Base-by-base conservation (phyloP, 2,329 filamentous ascomycete species). In the Penicillium sp. region DNA sequence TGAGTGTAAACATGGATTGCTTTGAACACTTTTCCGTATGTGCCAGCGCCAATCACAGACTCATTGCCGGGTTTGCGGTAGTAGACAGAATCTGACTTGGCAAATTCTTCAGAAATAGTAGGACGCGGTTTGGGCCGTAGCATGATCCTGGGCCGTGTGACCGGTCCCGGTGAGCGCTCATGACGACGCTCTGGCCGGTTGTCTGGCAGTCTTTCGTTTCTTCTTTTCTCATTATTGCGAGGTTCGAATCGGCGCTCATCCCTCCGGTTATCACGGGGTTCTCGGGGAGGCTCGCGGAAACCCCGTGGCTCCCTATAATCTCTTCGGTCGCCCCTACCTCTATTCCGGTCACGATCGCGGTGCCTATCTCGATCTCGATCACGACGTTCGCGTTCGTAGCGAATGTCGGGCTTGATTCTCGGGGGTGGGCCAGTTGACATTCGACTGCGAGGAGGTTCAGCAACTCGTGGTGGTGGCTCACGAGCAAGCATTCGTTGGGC, bases 51-150 rank as follows among this genome's bases (percentile, higher is more conserved):
- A 21, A 98, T 90, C 0, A 98, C 94, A 0, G 94, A 98, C 75
- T 96, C 94, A 69, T 98, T 97, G n/a, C 94, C 94, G 1, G 93
- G 93, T 74, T 97, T 98, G 66, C 94, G 86, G 79, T 90, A 97
- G 77, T 96, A 98, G 3, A 98, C 93, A 0, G 93, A 97, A 50
- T 94, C 90, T 0, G 93, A 96, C 6, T 84, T 82, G 11, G 88
- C 87, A 69, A 94, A 86, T 35, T 97, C 91, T 26, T 88, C 80
- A 0, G 89, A 80, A 1, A 98, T 80, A 5, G 83, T 85, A 2
- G 92, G 92, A 56, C 89, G 88, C 51, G 88, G 83, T 72, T 93
- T 95, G 13, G 87, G 79, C 31, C 90, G 87, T 73, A 85, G 91
- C 76, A 91, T 84, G 3, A 87, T 87, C 77, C 86, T 90, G 73